Evolutionary conservation across 495 filamentous ascomycete species (phyloP), one percentile per base, ranked within the genome.

Genomic region (Lasiosphaeris hirsuta): DNA sequence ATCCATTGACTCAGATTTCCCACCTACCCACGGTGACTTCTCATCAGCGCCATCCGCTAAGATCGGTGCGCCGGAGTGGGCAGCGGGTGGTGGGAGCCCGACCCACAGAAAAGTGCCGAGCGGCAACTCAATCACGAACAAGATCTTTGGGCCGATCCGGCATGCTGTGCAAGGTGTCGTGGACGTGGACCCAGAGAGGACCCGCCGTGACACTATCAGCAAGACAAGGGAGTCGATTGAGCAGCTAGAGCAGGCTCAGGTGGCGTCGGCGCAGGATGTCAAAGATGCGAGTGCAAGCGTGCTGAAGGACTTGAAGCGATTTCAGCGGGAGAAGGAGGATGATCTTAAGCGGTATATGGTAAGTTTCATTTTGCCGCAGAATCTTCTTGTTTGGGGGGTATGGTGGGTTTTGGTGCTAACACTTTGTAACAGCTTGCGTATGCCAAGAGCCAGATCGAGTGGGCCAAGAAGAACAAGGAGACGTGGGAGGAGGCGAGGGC

Each of bases 341-440:
- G 94, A 98, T 76, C 75, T 98, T 57, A 91, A 84, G 63, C 81
- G 89, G 42, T 96, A 97, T 69, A 97, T 98, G 93, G 93, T 96
- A 81, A 70, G 87, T 75, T 58, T 15, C 36, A 38, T 14, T 48
- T 18, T 13, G 14, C 30, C 14, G 13, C 0, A 14, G 17, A 6
- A n/a, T n/a, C n/a, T 38, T 35, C 4, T 15, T 3, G 7, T 7
- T 52, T 52, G 18, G 8, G 4, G 17, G 7, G n/a, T n/a, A 13
- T 0, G 14, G 30, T 10, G 23, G 39, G 38, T 37, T 13, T 39
- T 10, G 9, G 15, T 52, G 53, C 57, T 59, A 54, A 75, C 58
- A 68, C 52, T 56, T 7, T 3, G 39, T 46, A 7, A 15, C 56
- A 97, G 93, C 81, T 96, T 61, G 89, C 91, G 44, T 98, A 96